phyloP scores from a whole-genome alignment of 768 basidiomycete genomes.

The Rhodotorula toruloides region DNA sequence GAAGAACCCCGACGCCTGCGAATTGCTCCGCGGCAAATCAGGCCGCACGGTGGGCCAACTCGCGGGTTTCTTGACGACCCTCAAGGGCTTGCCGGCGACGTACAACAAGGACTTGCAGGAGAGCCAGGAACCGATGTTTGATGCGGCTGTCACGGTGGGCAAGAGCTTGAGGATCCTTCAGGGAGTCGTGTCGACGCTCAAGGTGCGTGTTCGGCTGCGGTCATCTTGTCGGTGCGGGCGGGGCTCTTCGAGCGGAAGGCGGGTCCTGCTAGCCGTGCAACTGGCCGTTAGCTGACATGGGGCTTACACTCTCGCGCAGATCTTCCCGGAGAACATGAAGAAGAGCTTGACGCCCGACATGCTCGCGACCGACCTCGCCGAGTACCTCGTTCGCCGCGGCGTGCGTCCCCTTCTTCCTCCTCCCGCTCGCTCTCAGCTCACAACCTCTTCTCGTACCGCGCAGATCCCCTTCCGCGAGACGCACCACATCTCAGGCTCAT shows the following conservation, averaged over 20 bases:
- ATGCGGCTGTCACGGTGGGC: conserved; percentile 79
- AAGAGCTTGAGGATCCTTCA: conserved; percentile 88
- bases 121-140: conserved; percentile 96
- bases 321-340: conserved; percentile 83
- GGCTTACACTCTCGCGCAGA: conserved; percentile 52
- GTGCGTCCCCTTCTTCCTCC: conserved; percentile 53
- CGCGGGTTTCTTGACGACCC: conserved; percentile 94
- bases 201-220: conserved; percentile 52
- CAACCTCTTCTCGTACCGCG: background rate
- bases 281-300: too few species aligned
- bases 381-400: conserved; percentile 97
- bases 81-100: conserved; percentile 94
- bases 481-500: conserved; percentile 93
- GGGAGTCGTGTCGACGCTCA: conserved; percentile 86
- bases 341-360: conserved; percentile 92
- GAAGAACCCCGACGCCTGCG: conserved; percentile 95
- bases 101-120: conserved; percentile 99
- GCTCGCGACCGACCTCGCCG: conserved; percentile 95
- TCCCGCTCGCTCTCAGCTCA: background rate
- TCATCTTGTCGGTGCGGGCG: background rate
- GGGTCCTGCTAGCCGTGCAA: too few species aligned
- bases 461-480: conserved; percentile 98
- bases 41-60: conserved; percentile 96
- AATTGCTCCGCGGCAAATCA: conserved; percentile 88
- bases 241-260: background rate